Evolutionary conservation across 1,284 basidiomycete genomes (phyloP).

Genomic region (Austroboletus niveus): DNA sequence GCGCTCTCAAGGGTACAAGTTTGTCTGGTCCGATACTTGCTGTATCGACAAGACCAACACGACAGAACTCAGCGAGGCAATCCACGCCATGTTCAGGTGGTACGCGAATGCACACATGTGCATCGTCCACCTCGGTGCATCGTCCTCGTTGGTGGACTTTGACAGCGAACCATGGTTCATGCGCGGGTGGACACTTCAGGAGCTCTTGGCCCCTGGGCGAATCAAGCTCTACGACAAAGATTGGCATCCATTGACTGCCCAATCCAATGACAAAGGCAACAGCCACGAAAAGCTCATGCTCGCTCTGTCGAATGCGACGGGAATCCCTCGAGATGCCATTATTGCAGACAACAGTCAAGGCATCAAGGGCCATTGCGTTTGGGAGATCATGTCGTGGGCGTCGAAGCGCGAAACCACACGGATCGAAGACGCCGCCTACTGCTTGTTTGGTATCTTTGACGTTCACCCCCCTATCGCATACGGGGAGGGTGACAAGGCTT

Average conservation of each 20-base stretch:
- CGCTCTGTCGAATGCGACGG: conserved; percentile 15
- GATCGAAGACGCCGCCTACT: conserved; percentile 25
- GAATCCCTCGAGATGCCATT: conserved; percentile 17
- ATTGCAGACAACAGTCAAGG: conserved; percentile 21
- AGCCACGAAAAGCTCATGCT: conserved; percentile 18
- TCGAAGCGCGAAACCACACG: conserved; percentile 28
- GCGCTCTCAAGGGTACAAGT: conserved; percentile 9
- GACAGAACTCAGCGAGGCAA: conserved; percentile 26
- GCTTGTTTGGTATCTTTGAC: conserved; percentile 22
- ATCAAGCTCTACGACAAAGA: conserved; percentile 28
- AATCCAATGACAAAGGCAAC: conserved; percentile 13
- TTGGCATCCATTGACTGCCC: conserved; percentile 21
- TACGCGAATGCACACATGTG: conserved; percentile 26
- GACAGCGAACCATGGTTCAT: conserved; percentile 24
- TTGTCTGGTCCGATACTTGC: conserved; percentile 29
- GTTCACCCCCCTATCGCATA: conserved; percentile 17
- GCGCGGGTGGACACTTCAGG: too few species aligned
- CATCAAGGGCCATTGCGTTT: conserved; percentile 12
- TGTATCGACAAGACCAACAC: not conserved
- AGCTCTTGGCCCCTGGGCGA: conserved; percentile 19
- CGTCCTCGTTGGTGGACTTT: conserved; percentile 14
- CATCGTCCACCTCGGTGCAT: conserved; percentile 24
- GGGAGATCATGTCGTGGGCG: conserved; percentile 6
- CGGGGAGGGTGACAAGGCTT: conserved; percentile 5
- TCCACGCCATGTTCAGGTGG: conserved; percentile 31